Base-by-base conservation (phyloP, 1,284 basidiomycete species). In the Austropuccinia psidii region DNA sequence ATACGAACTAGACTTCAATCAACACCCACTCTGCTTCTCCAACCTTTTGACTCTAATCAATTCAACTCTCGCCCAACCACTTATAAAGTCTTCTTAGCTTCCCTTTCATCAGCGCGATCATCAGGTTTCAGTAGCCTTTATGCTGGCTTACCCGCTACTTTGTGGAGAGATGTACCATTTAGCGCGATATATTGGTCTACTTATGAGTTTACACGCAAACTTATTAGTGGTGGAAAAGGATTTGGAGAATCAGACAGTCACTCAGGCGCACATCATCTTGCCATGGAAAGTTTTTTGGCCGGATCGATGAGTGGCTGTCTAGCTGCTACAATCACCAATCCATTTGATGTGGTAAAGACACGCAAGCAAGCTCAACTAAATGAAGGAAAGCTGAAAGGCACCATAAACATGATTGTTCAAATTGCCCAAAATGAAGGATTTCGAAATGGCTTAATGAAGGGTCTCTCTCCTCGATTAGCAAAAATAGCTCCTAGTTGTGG, bases 401-500 rank as follows among this genome's bases (percentile, higher is more conserved):
- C 87, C 0, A 79, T 90, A 73, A 84, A 86, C 7, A 81, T 93
- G 4, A 82, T 91, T 41, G 76, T 85, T 57, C 85, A 88, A 69
- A 89, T 98, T 49, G 79, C 91, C 33, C 85, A 84, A 64, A 88
- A 85, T 6, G 96, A 98, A 81, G 95, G 95, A 0, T 76, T 84
- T 15, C 80, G 84, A 6, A 49, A 66, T n/a, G 90, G 91, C 1
- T 82, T 98, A 45, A 96, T 91, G 80, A 88, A 90, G 47, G 95
- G 95, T 0, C 83, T 93, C 45, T 83, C 88, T 4, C 95, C 96
- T 39, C 87, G 95, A 41, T 88, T 95, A 66, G 92, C 88, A 35
- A 98, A 98, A 82, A 93, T 98, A 76, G 95, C 93, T 4, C 96
- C 96, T n/a, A 94, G 96, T 31, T 98, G 96, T 82, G 95, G 95